These are phyloP conservation scores for Diplodia intermedia DNA, from an alignment of 2,329 filamentous ascomycete species.

Conservation along the genomic window DNA sequence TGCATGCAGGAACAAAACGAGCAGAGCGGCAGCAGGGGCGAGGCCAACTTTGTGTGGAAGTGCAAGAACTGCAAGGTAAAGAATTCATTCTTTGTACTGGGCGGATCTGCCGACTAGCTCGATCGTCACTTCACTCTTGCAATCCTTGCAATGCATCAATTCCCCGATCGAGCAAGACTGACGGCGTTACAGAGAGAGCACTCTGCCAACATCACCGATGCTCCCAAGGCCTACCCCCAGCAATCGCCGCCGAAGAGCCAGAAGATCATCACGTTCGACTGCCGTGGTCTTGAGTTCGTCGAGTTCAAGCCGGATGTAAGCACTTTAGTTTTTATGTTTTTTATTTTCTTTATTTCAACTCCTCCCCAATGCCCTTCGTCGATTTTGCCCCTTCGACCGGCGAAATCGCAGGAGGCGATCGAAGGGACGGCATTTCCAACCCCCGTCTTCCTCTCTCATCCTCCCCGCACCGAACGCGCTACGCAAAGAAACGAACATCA, in stretches of 20 bases:
- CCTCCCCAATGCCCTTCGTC: neutral
- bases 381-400: no score
- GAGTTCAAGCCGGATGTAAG: slow-evolving; percentile 88
- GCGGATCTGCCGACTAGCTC: neutral
- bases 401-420: no score
- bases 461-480: no score
- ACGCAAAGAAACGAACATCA: no score
- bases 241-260: slow-evolving; percentile 74
- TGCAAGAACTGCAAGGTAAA: slow-evolving; percentile 95
- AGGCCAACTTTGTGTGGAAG: slow-evolving; percentile 99
- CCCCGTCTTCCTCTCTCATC: no score
- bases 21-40: slow-evolving; percentile 88
- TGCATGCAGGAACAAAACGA: slow-evolving; percentile 78
- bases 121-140: neutral
- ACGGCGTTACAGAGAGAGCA: slow-evolving; percentile 70
- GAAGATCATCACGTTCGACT: slow-evolving; percentile 90
- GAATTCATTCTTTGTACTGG: slow-evolving; percentile 35
- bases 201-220: slow-evolving; percentile 80
- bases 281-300: slow-evolving; percentile 87
- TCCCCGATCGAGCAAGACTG: slow-evolving; percentile 14
- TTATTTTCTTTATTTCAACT: no score
- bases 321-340: slow-evolving; percentile 12
- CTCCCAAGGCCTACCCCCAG: slow-evolving; percentile 74
- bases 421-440: neutral
- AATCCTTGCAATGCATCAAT: slow-evolving; percentile 31